phyloP scores from a whole-genome alignment of 208 protist genomes.

The Crithidia brevicula region DNA sequence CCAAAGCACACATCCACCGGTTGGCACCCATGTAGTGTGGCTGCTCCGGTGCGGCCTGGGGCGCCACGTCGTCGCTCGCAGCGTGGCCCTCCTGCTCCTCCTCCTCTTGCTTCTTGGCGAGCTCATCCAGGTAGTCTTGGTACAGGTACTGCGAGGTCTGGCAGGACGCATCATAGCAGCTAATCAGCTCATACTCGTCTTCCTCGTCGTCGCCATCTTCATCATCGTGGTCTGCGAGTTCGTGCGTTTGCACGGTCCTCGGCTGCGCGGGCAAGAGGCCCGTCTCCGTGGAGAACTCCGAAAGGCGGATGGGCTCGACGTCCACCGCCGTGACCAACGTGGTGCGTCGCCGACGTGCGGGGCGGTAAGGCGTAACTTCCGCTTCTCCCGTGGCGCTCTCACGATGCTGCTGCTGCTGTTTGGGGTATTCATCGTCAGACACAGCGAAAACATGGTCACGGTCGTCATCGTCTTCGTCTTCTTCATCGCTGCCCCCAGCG shows the following conservation, averaged over 20 bases:
- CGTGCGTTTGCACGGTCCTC: too few relatives aligned
- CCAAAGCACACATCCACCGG: constrained; percentile 35
- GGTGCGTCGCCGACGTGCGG: constrained; percentile 7
- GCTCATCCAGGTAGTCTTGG: neutral
- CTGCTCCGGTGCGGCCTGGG: neutral
- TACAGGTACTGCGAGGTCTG: constrained; percentile 31
- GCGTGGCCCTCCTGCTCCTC: neutral
- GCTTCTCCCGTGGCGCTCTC: neutral
- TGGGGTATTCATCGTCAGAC: too few relatives aligned
- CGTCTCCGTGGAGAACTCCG: neutral
- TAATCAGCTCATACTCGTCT: constrained; percentile 21
- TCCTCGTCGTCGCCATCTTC: neutral
- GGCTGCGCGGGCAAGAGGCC: too few relatives aligned
- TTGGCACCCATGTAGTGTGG: constrained; percentile 25
- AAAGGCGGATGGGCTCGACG: neutral
- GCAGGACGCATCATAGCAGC: constrained; percentile 34
- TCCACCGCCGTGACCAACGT: neutral
- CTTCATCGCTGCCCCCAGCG: neutral
- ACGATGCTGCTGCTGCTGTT: neutral
- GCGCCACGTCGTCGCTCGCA: neutral
- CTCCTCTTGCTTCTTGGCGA: too few relatives aligned
- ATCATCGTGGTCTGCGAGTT: neutral
- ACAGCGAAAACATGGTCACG: too few relatives aligned
- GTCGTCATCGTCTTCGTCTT: constrained; percentile 2
- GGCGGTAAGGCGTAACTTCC: neutral